Percentiles rank a stretch among this genome's conserved stretches.
These are phyloP conservation scores for Lupinus albus DNA, from an alignment of 306 rosid species.

Conservation along the genomic window DNA sequence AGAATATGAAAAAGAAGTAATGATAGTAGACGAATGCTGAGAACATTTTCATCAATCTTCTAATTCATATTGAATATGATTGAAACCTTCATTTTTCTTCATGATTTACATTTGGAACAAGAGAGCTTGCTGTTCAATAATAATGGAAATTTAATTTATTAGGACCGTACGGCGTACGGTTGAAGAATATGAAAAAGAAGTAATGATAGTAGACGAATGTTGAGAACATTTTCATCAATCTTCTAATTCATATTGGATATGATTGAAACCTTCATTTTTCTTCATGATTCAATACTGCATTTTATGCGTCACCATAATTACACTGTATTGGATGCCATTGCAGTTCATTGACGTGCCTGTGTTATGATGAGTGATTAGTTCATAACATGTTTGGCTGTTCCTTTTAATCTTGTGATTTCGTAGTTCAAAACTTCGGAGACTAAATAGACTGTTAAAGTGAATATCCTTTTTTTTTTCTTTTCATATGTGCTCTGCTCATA, in stretches of 20 bases:
- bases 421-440: neutral
- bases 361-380: neutral
- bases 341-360: conserved; percentile 2
- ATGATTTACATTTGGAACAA: conserved; percentile 17
- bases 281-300: neutral
- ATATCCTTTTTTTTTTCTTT: neutral
- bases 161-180: neutral
- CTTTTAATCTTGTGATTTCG: conserved; percentile 3
- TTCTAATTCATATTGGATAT: neutral
- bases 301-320: conserved; percentile 5
- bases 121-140: neutral
- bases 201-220: neutral
- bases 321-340: conserved; percentile 6
- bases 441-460: conserved; percentile 4
- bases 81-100: conserved; percentile 8
- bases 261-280: conserved; percentile 6
- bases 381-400: neutral
- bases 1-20: neutral
- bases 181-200: conserved; percentile 9
- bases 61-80: neutral
- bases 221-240: neutral
- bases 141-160: neutral
- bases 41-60: neutral
- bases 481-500: neutral
- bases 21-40: neutral